Percentiles rank a stretch among this genome's conserved stretches.
Conservation (phyloP, 352 stramenopile species). For the Thraustotheca clavata region DNA sequence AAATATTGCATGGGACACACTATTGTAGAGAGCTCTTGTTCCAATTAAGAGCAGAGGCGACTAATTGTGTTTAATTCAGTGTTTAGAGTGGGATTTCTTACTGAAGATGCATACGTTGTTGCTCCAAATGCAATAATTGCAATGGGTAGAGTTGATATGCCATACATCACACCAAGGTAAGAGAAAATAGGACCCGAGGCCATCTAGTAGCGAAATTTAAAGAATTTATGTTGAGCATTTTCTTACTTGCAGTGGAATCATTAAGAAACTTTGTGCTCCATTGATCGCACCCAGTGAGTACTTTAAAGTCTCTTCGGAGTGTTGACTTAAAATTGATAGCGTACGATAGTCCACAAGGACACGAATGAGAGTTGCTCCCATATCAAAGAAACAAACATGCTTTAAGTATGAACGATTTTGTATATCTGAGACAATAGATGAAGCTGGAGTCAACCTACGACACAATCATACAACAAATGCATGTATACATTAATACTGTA, state of each 20-base stretch:
- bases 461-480: background rate
- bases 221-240: background rate
- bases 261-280: slow-evolving; percentile 75
- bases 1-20: slow-evolving; percentile 69
- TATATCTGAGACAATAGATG: slow-evolving; percentile 50
- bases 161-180: slow-evolving; percentile 81
- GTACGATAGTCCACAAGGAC: slow-evolving; percentile 79
- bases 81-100: slow-evolving; percentile 22
- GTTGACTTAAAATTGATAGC: slow-evolving; percentile 57
- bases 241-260: slow-evolving; percentile 69
- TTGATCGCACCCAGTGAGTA: slow-evolving; percentile 67
- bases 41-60: slow-evolving; percentile 33
- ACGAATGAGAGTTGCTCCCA: slow-evolving; percentile 66
- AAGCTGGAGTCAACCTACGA: background rate
- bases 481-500: slow-evolving; percentile 18
- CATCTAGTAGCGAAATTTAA: slow-evolving; percentile 22
- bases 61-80: background rate
- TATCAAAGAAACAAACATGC: slow-evolving; percentile 83
- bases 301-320: slow-evolving; percentile 62
- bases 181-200: slow-evolving; percentile 72
- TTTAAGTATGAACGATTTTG: slow-evolving; percentile 65
- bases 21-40: slow-evolving; percentile 70
- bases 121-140: slow-evolving; percentile 63
- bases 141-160: slow-evolving; percentile 57
- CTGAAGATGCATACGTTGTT: slow-evolving; percentile 47